phyloP scores from a whole-genome alignment of 192 early-diverging fungal species.

The Neocallimastix lanati region DNA sequence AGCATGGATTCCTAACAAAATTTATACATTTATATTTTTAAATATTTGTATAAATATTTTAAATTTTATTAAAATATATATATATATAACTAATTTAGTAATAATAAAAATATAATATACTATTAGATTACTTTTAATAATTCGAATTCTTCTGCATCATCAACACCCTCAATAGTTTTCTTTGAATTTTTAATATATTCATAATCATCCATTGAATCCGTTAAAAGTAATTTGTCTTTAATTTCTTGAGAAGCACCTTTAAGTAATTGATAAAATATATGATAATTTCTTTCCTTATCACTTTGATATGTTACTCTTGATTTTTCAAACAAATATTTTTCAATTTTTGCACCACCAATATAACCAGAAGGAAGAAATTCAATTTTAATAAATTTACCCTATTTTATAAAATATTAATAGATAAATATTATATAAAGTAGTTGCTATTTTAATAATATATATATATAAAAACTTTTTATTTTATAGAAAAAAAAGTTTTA shows the following conservation, averaged over 20 bases:
- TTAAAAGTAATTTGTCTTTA: constrained; percentile 59
- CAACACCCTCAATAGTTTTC: constrained; percentile 79
- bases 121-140: constrained; percentile 45
- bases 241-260: constrained; percentile 56
- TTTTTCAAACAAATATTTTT: constrained; percentile 94
- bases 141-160: constrained; percentile 69
- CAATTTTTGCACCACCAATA: constrained; percentile 91
- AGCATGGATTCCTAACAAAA: constrained; percentile 45
- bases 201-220: constrained; percentile 55
- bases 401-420: too few relatives aligned
- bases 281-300: constrained; percentile 82
- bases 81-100: too few relatives aligned
- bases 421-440: too few relatives aligned
- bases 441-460: too few relatives aligned
- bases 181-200: constrained; percentile 64
- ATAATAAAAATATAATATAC: too few relatives aligned
- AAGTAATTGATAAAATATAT: constrained; percentile 94
- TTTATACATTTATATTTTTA: too few relatives aligned
- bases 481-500: not conserved
- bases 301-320: constrained; percentile 88
- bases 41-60: too few relatives aligned
- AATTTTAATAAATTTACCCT: constrained; percentile 96
- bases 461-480: too few relatives aligned
- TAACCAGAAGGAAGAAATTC: constrained; percentile 75
- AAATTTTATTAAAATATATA: too few relatives aligned